A percentile compares a stretch with the other conserved stretches of the same genome.
phyloP scores from a whole-genome alignment of 1,139 yeast genomes.

The Nakaseomyces kungkrabaensis region DNA sequence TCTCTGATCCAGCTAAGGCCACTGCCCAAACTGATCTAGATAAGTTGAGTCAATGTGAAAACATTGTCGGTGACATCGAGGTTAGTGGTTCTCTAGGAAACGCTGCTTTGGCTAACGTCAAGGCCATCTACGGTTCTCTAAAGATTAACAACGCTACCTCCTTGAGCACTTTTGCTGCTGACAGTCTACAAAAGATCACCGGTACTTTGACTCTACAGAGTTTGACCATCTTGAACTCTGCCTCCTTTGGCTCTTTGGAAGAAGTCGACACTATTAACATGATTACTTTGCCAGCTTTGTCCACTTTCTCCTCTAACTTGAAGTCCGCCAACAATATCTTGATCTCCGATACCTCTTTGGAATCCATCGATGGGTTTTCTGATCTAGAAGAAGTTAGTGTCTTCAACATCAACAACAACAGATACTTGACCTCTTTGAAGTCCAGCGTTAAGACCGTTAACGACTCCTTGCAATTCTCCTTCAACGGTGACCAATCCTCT shows the following conservation, averaged over 20 bases:
- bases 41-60: constrained; percentile 59
- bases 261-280: constrained; percentile 72
- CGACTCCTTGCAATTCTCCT: constrained; percentile 64
- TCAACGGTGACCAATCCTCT: constrained; percentile 69
- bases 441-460: constrained; percentile 69
- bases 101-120: constrained; percentile 49
- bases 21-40: constrained; percentile 75
- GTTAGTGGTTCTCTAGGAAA: constrained; percentile 53
- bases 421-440: constrained; percentile 55
- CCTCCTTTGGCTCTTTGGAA: constrained; percentile 70
- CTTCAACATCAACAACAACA: constrained; percentile 86
- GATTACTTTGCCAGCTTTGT: constrained; percentile 77
- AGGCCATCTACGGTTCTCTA: constrained; percentile 70
- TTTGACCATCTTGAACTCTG: constrained; percentile 56
- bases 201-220: constrained; percentile 54
- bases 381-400: constrained; percentile 59
- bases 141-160: constrained; percentile 53
- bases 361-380: constrained; percentile 64
- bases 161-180: constrained; percentile 62
- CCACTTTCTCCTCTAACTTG: constrained; percentile 60
- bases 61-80: constrained; percentile 70
- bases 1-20: constrained; percentile 51
- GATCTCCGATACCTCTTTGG: constrained; percentile 81
- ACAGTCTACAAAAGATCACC: constrained; percentile 62
- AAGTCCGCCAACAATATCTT: constrained; percentile 60